These are phyloP conservation scores for Tricholoma saponaceum DNA, from an alignment of 768 basidiomycete genomes.

Conservation along the genomic window DNA sequence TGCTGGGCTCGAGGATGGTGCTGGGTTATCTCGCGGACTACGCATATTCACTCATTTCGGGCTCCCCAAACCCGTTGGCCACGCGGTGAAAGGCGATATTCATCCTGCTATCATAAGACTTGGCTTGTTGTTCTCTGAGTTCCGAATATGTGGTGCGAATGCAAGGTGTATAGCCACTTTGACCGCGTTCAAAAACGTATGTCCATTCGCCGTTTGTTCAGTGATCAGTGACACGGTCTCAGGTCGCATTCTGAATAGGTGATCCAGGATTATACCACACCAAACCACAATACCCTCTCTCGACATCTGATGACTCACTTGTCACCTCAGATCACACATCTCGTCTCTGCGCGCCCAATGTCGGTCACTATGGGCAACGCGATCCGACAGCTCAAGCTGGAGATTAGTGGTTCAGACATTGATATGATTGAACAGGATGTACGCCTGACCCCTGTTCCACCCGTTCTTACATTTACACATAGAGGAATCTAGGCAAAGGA, in stretches of 20 bases:
- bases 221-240: background rate
- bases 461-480: background rate
- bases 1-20: constrained; percentile 22
- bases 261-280: constrained; percentile 87
- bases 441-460: background rate
- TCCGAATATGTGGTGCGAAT: constrained; percentile 92
- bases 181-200: constrained; percentile 85
- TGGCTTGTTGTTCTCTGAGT: constrained; percentile 86
- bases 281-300: constrained; percentile 80
- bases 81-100: constrained; percentile 73
- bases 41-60: constrained; percentile 88
- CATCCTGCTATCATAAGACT: constrained; percentile 87
- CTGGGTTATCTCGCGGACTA: constrained; percentile 55
- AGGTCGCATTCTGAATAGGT: constrained; percentile 45
- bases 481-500: constrained; percentile 73
- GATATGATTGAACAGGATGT: constrained; percentile 94
- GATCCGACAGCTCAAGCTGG: constrained; percentile 89
- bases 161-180: constrained; percentile 93
- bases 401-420: constrained; percentile 89
- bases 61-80: constrained; percentile 54
- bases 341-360: constrained; percentile 86
- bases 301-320: constrained; percentile 90
- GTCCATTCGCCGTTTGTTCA: constrained; percentile 22
- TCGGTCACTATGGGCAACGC: constrained; percentile 94
- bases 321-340: constrained; percentile 88